Base-by-base conservation (phyloP, 2,329 filamentous ascomycete species). In the Chlorencoelia australis region DNA sequence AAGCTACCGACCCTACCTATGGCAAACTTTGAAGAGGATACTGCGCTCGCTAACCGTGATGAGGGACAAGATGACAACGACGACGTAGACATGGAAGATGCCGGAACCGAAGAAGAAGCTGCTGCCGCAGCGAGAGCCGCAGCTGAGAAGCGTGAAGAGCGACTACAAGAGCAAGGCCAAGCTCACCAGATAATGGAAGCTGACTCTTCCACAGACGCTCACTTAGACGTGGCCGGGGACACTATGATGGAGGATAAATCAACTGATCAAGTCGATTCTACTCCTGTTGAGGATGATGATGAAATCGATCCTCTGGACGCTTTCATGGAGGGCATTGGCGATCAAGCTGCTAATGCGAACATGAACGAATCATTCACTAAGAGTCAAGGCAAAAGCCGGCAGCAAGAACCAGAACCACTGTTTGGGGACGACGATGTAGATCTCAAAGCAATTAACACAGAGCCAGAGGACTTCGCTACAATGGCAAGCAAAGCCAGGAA, bases 301-400 rank as follows among this genome's bases (percentile, higher is more conserved):
- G 75, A 84, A 20, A 63, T 91, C 22, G 91, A 98, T 57, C 86
- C 91, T 6, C 67, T 98, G 24, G 91, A 98, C 63, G 89, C 87
- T n/a, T 98, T 93, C 64, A 98, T 98, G 91, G 67, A 71, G 37
- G 59, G 70, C 25, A 60, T 82, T 33, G 64, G 64, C 3, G 69
- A 75, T 37, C 59, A 71, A 11, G 59, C 59, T 29, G 60, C 63
- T 7, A 53, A 58, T n/a, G 65, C 61, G 40, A 63, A 61, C 44
- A 52, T 36, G 15, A 51, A 37, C 19, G 37, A 33, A 33, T 50
- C 31, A 5, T 53, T 52, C 37, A 47, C 44, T 30, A 59, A 52
- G 37, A 50, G 22, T 30, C 52, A 52, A 40, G 46, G 41, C 40
- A 65, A 62, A 31, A 69, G 68, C 43, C 72, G 72, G 48, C 58